These are phyloP conservation scores for Lasiodiplodia theobromae DNA, from an alignment of 2,329 filamentous ascomycete species.

Conservation along the genomic window DNA sequence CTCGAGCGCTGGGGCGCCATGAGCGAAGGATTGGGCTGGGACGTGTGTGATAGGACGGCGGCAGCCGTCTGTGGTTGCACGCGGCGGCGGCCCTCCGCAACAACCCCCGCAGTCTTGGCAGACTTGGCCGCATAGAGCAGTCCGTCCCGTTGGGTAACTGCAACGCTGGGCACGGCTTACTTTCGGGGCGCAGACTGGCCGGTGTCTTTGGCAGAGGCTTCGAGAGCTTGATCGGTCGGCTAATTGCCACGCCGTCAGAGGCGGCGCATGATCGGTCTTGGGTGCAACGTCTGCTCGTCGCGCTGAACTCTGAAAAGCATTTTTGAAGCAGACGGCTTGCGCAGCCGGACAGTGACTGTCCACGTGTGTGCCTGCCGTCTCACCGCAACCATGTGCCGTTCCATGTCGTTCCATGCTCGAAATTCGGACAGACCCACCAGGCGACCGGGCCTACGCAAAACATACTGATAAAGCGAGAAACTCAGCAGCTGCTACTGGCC, in stretches of 20 bases:
- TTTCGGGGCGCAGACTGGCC: conserved; percentile 24
- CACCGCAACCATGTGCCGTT: conserved; percentile 4
- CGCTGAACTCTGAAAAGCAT: not conserved
- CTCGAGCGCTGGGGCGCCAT: not conserved
- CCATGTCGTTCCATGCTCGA: not conserved
- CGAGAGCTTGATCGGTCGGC: conserved; percentile 20
- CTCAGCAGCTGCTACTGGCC: not conserved
- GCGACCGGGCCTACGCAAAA: not conserved
- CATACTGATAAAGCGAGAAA: not conserved
- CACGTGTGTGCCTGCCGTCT: conserved; percentile 4
- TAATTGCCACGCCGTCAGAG: not conserved
- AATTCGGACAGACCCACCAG: conserved; percentile 1
- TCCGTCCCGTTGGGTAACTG: conserved; percentile 21
- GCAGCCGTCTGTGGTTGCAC: conserved; percentile 26
- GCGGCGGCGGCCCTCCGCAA: conserved; percentile 16
- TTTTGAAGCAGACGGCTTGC: not conserved
- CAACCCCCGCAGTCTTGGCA: conserved; percentile 16
- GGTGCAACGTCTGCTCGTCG: too few species aligned
- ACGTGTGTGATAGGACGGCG: conserved; percentile 20
- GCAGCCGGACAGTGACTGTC: not conserved
- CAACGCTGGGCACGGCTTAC: conserved; percentile 27
- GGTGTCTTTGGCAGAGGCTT: conserved; percentile 21
- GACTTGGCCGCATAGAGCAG: conserved; percentile 16
- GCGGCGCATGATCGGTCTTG: not conserved
- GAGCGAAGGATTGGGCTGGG: conserved; percentile 1